These are phyloP conservation scores for Solanum arcanum DNA, from an alignment of 257 asterid genomes.

Conservation along the genomic window DNA sequence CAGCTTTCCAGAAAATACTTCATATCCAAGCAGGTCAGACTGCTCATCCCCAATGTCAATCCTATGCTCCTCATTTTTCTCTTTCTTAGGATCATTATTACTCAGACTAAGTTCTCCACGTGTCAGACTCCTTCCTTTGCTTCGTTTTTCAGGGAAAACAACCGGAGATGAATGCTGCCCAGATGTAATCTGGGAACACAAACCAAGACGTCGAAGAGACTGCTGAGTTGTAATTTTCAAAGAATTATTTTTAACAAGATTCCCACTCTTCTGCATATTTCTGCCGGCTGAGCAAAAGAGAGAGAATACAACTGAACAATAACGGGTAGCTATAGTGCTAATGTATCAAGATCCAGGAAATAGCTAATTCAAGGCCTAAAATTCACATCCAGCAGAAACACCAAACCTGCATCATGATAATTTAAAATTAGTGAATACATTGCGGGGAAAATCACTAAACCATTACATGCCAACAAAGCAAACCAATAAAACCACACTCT, in stretches of 20 bases:
- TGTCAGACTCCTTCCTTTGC: slow-evolving; percentile 44
- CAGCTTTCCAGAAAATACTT: slow-evolving; percentile 70
- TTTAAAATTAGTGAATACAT: neutral
- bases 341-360: neutral
- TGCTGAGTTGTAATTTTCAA: slow-evolving; percentile 63
- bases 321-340: neutral
- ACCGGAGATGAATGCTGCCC: slow-evolving; percentile 85
- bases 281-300: neutral
- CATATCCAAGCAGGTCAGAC: slow-evolving; percentile 82
- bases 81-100: slow-evolving; percentile 37
- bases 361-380: neutral
- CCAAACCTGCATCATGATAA: neutral
- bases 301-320: neutral
- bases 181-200: slow-evolving; percentile 69
- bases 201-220: slow-evolving; percentile 84
- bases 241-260: slow-evolving; percentile 61
- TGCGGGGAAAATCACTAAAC: neutral
- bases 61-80: slow-evolving; percentile 57
- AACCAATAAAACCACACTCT: neutral
- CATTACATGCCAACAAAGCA: neutral
- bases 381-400: neutral
- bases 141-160: slow-evolving; percentile 86
- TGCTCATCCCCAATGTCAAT: slow-evolving; percentile 91
- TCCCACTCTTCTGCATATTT: slow-evolving; percentile 67
- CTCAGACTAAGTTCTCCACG: slow-evolving; percentile 23